Conservation (phyloP, 805 yeast genomes). For the Yarrowia yakushimensis region DNA sequence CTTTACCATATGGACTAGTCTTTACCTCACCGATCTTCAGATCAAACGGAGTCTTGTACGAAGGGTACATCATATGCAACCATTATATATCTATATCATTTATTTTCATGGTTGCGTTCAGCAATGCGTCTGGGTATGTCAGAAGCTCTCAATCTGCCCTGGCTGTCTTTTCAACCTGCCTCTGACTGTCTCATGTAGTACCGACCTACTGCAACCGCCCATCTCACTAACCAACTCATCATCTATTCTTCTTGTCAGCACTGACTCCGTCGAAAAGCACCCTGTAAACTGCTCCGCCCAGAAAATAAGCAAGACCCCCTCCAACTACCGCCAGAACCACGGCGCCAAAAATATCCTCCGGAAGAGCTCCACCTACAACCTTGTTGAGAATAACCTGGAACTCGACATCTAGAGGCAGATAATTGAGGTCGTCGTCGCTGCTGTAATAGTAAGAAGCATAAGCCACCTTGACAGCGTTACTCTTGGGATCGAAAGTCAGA, state of each 20-base stretch:
- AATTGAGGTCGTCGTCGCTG: not conserved
- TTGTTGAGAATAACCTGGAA: not conserved
- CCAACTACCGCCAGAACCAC: slow-evolving; percentile 1
- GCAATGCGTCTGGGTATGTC: no score
- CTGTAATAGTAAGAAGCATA: not conserved
- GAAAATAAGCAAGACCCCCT: not conserved
- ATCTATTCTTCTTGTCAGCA: not conserved
- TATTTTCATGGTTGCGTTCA: no score
- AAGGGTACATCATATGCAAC: no score
- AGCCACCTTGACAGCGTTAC: not conserved
- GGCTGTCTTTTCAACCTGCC: no score
- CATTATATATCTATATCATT: no score
- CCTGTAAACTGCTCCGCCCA: not conserved
- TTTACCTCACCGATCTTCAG: no score
- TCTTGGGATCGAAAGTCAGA: not conserved
- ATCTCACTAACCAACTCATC: no score
- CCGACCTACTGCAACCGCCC: no score
- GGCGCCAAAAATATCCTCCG: slow-evolving; percentile 6
- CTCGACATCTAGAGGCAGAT: not conserved
- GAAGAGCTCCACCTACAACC: slow-evolving; percentile 10
- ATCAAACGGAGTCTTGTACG: no score
- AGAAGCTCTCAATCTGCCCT: no score
- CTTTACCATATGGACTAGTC: no score
- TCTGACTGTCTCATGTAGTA: no score
- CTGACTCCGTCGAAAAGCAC: not conserved